phyloP scores from a whole-genome alignment of 2,329 filamentous ascomycete genomes.

The Talaromyces funiculosus region DNA sequence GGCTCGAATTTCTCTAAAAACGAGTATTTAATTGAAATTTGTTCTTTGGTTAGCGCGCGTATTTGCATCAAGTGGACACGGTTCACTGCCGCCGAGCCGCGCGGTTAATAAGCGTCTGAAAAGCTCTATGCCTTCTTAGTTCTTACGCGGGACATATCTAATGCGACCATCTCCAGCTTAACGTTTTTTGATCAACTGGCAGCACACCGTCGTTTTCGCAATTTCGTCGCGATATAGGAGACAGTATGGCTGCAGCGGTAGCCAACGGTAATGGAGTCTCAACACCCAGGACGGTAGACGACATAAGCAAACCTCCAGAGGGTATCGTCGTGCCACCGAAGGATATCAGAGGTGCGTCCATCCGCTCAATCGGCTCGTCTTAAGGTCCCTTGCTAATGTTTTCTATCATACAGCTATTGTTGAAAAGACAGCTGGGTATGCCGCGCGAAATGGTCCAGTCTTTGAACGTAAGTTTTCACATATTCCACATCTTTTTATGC shows the following conservation, averaged over 20 bases:
- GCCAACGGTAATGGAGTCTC: conserved; percentile 31
- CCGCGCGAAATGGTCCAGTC: conserved; percentile 56
- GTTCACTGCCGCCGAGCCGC: background rate
- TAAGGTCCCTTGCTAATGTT: conserved; percentile 21
- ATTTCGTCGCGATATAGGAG: background rate
- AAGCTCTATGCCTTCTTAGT: background rate
- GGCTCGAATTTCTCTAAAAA: background rate
- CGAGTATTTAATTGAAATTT: too few relatives aligned
- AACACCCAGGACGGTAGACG: conserved; percentile 40
- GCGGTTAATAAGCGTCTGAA: conserved; percentile 1
- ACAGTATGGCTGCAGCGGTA: conserved; percentile 36
- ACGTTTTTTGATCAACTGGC: background rate
- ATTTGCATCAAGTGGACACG: background rate
- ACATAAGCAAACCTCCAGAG: conserved; percentile 70
- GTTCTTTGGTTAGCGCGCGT: too few relatives aligned
- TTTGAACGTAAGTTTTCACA: conserved; percentile 51
- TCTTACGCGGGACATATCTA: conserved; percentile 2
- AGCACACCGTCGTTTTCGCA: background rate
- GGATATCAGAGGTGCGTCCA: conserved; percentile 62
- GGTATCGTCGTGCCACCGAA: conserved; percentile 80
- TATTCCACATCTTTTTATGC: background rate
- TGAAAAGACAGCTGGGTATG: conserved; percentile 92
- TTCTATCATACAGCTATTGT: conserved; percentile 53
- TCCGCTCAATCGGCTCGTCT: conserved; percentile 1
- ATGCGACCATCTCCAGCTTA: background rate